Base-by-base conservation (phyloP, 768 basidiomycete species). In the Rubroboletus pulcherrimus region DNA sequence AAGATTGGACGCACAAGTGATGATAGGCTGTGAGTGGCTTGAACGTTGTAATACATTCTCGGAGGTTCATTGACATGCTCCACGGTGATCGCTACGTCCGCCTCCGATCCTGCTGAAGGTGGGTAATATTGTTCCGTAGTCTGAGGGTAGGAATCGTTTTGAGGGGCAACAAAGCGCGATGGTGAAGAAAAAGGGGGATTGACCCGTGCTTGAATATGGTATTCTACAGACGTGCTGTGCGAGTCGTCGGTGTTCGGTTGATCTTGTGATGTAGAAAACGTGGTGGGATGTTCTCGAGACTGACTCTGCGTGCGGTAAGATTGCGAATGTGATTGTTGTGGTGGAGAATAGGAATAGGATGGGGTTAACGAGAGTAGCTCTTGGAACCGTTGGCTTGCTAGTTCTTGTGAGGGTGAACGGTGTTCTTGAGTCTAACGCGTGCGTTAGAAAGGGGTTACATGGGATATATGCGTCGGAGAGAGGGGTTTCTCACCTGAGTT, bases 321-420 rank as follows among this genome's bases (percentile, higher is more conserved):
- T 21, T 58, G 51, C 0, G 29, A 24, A 7, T 47, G 39, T 2
- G 46, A 24, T 4, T 44, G 45, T 30, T 42, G 56, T 30, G 37
- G 26, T 29, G 33, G 19, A 42, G 45, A 15, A 31, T 49, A 30
- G 4, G 56, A 0, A 39, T 63, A 47, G 7, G 64, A 35, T 2
- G 56, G 15, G 4, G 26, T 5, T 6, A 60, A 33, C 1, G 65
- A 61, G 19, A 68, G 66, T 21, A 68, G 29, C n/a, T 68, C 58
- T 34, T 67, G 67, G 4, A 69, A 31, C 0, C 67, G 67, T 47
- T 60, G 65, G 17, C 49, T 65, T 9, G 60, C 42, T 7, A 68
- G 51, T 3, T 49, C 60, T 42, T 56, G 61, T 5, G 55, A 6
- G 5, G 48, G 29, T n/a, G 30, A 29, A 38, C 5, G 53, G 7